Base-by-base conservation (phyloP, 345 rosid species). In the Excoecaria agallocha region DNA sequence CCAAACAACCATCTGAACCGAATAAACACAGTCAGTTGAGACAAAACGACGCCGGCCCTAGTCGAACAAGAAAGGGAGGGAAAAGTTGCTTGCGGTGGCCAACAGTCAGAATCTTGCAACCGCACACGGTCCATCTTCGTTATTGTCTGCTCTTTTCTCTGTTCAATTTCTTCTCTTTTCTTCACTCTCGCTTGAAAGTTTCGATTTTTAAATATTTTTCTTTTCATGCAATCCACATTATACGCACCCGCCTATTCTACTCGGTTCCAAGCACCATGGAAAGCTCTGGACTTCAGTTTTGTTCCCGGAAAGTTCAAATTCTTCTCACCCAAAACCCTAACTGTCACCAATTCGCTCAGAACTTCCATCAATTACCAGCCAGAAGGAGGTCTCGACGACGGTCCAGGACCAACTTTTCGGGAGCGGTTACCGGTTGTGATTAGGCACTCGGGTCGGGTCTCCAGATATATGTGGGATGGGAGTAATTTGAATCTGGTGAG, bases 381-480 rank as follows among this genome's bases (percentile, higher is more conserved):
- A 4, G 89, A 74, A 70, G 88, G 72, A 74, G 79, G 76, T 30
- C 50, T 77, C n/a, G 72, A 68, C 59, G 19, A 74, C 13, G 73
- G 61, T 16, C 61, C 64, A 2, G 48, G 49, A 48, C 66, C 76
- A 55, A 41, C 12, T 12, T 54, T 68, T 39, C 74, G 79, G 24
- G 71, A n/a, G 15, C 75, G 78, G 78, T 83, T 90, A 0, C 90
- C 94, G 6, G 85, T 88, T 73, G 88, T 79, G 78, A 48, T 86
- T 60, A 78, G 83, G 71, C 76, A 76, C 59, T 71, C 85, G 6
- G 88, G 94, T 54, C 78, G 78, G 81, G 88, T 84, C 13, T 90
- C 83, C 24, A 85, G 94, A 79, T 90, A 85, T 75, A 78, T 82
- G 55, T 90, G 91, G 91, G 89, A 88, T 12, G 94, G 88, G 55